These are phyloP conservation scores for Mrakia gelida DNA, from an alignment of 768 basidiomycete genomes.

Conservation along the genomic window DNA sequence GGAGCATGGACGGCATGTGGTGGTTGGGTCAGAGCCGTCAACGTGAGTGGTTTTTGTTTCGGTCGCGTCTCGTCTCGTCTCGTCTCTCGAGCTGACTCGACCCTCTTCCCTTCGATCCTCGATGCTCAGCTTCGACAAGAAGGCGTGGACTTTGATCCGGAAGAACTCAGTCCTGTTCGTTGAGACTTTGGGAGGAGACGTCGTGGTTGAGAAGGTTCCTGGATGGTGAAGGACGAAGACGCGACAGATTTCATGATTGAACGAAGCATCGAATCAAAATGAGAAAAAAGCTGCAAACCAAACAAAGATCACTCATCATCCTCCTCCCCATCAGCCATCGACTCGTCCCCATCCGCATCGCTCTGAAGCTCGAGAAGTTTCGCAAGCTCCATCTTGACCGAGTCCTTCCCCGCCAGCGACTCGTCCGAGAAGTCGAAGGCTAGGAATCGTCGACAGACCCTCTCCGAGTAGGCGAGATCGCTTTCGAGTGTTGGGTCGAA, in stretches of 20 bases:
- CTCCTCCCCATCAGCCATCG: not conserved
- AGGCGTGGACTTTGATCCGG: not conserved
- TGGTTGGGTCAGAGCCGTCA: slow-evolving; percentile 14
- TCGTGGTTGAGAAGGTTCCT: not conserved
- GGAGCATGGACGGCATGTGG: slow-evolving; percentile 6
- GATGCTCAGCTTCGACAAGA: not conserved
- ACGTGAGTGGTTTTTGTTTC: not conserved
- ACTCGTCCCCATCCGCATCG: not conserved
- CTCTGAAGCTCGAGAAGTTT: not conserved
- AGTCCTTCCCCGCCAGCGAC: not conserved
- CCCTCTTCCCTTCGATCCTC: not conserved
- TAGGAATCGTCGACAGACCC: slow-evolving; percentile 13
- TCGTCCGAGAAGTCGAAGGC: not conserved
- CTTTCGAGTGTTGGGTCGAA: not conserved
- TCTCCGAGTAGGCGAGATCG: slow-evolving; percentile 16
- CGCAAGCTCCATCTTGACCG: slow-evolving; percentile 13
- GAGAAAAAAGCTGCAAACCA: too few relatives aligned
- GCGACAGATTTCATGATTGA: too few relatives aligned
- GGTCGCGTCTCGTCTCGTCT: not conserved
- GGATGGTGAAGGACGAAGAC: not conserved
- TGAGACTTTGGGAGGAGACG: slow-evolving; percentile 2
- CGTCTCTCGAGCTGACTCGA: not conserved
- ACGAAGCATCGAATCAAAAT: too few relatives aligned
- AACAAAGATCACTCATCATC: too few relatives aligned
- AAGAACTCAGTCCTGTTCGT: slow-evolving; percentile 10